Base-by-base conservation (phyloP, 164 flowering plant genomes). In the Litsea cubeba region DNA sequence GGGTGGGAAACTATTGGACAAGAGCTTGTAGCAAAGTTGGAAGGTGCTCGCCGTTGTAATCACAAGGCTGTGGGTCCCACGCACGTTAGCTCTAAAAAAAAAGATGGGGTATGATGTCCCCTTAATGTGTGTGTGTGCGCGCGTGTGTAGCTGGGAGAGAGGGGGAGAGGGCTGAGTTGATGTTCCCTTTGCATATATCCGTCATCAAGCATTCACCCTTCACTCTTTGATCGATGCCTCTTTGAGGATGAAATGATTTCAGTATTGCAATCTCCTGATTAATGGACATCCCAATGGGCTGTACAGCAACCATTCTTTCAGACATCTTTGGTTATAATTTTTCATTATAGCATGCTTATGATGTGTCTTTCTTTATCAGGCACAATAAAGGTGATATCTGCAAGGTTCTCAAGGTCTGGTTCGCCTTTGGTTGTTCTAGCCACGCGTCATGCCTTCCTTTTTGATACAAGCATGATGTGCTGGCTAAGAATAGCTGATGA, bases 401-500 rank as follows among this genome's bases (percentile, higher is more conserved):
- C 96, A 62, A 94, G 91, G 82, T 80, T 96, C 72, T 92, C 99
- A 58, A 91, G 85, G 75, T 94, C 91, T 25, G 99, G 99, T 76
- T 89, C 87, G 54, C 98, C 99, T 72, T 88, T 96, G 78, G 92
- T 96, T 74, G 89, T 92, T 68, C 75, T 96, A 63, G 97, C 97
- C 23, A 91, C 95, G 46, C 94, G 97, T 10, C 97, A 94, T 84
- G 97, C 99, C 26, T 96, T 91, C 81, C 91, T 96, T 71, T 96
- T 87, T 76, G 98, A 96, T 79, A 87, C 82, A 86, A 84, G 83
- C 81, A 87, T 96, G 73, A 91, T 70, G 93, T 96, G 98, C 77
- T 96, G 99, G 99, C 83, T 94, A 77, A 85, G 98, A 72, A 97
- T 94, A 25, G 99, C 97, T 2, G 99, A 96, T 84, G 93, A 94